These are phyloP conservation scores for Pseudonitzschia pungens DNA, from an alignment of 108 stramenopile genomes.

Conservation along the genomic window DNA sequence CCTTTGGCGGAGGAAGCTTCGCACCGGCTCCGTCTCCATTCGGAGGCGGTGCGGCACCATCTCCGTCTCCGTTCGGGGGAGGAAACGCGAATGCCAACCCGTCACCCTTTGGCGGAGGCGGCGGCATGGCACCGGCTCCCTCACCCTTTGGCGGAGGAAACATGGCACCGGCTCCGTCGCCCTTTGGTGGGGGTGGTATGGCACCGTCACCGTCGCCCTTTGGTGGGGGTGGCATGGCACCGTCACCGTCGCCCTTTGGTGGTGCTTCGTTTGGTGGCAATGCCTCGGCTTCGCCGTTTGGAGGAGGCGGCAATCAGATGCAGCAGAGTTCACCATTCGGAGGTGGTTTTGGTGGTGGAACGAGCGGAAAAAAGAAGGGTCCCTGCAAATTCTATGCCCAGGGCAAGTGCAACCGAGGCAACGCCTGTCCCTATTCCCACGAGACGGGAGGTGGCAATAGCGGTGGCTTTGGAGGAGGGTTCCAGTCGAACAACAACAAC, in stretches of 20 bases:
- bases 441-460: constrained; percentile 33
- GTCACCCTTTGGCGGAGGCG: constrained; percentile 30
- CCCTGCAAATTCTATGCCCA: constrained; percentile 78
- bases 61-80: constrained; percentile 28
- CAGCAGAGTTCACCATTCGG: constrained; percentile 26
- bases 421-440: constrained; percentile 77
- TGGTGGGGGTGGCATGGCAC: constrained; percentile 12
- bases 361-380: constrained; percentile 23
- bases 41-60: constrained; percentile 18
- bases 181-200: neutral
- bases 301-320: constrained; percentile 12
- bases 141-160: too few relatives aligned
- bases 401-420: constrained; percentile 67
- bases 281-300: constrained; percentile 7
- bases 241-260: constrained; percentile 11
- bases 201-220: constrained; percentile 22
- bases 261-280: constrained; percentile 17
- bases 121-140: too few relatives aligned
- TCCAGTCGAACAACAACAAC: constrained; percentile 7
- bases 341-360: constrained; percentile 39
- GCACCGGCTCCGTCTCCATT: constrained; percentile 17
- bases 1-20: constrained; percentile 12
- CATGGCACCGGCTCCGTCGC: too few relatives aligned
- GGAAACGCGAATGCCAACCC: constrained; percentile 5
- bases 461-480: constrained; percentile 22